Evolutionary conservation across 2,329 filamentous ascomycete genomes (phyloP).

Genomic region (Macrophomina phaseolina): DNA sequence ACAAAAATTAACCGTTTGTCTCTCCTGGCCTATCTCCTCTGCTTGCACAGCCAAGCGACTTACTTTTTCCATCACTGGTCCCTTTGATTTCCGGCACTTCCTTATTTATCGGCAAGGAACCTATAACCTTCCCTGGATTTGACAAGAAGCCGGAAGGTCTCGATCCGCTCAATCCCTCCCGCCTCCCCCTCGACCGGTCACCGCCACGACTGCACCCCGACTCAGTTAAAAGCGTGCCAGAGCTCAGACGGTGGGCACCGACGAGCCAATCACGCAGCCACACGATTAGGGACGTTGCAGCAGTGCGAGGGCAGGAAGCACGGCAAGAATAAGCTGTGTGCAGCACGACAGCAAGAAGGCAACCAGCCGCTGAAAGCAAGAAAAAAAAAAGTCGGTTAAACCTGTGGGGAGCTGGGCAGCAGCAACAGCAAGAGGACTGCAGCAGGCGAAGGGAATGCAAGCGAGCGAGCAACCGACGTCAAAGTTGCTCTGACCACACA

Average conservation of each 20-base stretch:
- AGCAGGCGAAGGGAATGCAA: background rate
- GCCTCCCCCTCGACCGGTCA: background rate
- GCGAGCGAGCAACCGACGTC: too few species aligned
- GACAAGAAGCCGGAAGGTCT: background rate
- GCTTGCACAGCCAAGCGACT: background rate
- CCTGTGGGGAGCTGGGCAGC: background rate
- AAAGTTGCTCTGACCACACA: conserved; percentile 1
- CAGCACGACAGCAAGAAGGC: background rate
- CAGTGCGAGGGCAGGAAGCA: background rate
- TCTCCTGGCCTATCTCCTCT: background rate
- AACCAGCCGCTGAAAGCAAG: background rate
- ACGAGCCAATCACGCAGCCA: conserved; percentile 15
- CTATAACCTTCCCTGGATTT: background rate
- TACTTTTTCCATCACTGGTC: background rate
- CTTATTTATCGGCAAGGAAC: background rate
- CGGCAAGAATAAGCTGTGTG: conserved; percentile 14
- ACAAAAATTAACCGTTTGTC: background rate
- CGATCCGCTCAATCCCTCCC: background rate
- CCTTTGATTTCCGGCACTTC: too few species aligned
- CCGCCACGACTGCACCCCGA: conserved; percentile 10
- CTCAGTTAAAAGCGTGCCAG: conserved; percentile 4
- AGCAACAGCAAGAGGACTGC: background rate
- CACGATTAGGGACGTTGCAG: conserved; percentile 16
- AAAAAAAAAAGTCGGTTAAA: too few species aligned
- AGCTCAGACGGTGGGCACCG: conserved; percentile 2